Base-by-base conservation (phyloP, 1,139 yeast genomes). In the Pichia sp. region DNA sequence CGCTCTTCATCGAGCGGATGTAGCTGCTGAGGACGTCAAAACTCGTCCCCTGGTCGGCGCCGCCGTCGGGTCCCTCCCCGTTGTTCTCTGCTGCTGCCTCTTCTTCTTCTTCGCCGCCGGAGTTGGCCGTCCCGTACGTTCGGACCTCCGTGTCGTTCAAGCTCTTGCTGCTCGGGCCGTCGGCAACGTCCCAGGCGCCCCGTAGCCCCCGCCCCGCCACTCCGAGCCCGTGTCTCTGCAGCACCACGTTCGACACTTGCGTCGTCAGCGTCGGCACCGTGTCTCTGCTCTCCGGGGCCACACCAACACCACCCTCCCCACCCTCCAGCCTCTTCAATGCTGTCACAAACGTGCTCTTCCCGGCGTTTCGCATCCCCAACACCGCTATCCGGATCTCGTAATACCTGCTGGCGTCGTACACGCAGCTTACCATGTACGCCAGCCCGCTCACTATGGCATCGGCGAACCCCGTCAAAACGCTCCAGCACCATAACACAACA, bases 281-380 rank as follows among this genome's bases (percentile, higher is more conserved):
- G 45, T 61, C 61, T 5, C 41, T 34, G 19, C 23, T 8, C 23
- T 23, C 26, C 26, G 26, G 26, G 26, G 8, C 23, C 11, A 15
- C 55, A 13, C 23, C 16, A 10, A 42, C 23, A 19, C 26, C 31
- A 7, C 23, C 42, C 7, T 29, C 15, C 26, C 16, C 19, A 38
- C 30, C 19, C 16, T 15, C 38, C 6, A 1, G 29, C 16, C 13
- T 36, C 29, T 41, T 26, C 4, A 51, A n/a, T 1, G 11, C n/a
- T n/a, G 41, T 50, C 30, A 64, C 57, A 5, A 65, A 57, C 41
- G 64, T 62, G 13, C 65, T 64, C 53, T 66, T 66, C 3, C 69
- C 69, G 2, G 68, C 49, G 51, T 60, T 61, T 16, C 54, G 57
- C n/a, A 65, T 53, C 11, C 70, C 70, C 8, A 66, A 38, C 8